Conservation (phyloP, 2,329 filamentous ascomycete genomes). For the Ascochyta lentis region DNA sequence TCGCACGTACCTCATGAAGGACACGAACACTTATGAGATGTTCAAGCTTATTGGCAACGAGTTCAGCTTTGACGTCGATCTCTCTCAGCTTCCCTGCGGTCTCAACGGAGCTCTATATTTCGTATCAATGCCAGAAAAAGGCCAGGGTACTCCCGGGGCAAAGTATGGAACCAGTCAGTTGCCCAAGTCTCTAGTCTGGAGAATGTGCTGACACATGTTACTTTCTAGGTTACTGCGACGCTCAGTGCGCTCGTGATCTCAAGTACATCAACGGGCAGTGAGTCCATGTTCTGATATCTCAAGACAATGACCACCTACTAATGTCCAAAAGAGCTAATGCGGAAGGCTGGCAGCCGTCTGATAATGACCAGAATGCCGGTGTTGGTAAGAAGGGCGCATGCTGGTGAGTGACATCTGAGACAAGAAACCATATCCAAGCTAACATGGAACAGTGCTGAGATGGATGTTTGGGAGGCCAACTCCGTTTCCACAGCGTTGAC, state of each 20-base stretch:
- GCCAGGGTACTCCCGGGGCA: constrained; percentile 56
- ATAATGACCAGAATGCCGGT: constrained; percentile 61
- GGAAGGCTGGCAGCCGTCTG: constrained; percentile 60
- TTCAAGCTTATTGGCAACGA: constrained; percentile 49
- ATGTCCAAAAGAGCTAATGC: constrained; percentile 53
- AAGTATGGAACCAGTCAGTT: constrained; percentile 60
- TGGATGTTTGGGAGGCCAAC: constrained; percentile 72
- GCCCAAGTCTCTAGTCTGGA: constrained; percentile 10
- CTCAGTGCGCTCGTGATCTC: constrained; percentile 50
- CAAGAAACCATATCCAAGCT: constrained; percentile 28
- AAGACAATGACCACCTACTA: no score
- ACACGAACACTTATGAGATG: constrained; percentile 41
- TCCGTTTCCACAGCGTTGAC: constrained; percentile 67
- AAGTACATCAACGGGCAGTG: constrained; percentile 59
- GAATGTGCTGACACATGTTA: background rate
- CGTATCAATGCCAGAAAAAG: constrained; percentile 62
- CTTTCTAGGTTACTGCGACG: constrained; percentile 47
- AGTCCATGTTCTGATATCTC: no score
- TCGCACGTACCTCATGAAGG: constrained; percentile 46
- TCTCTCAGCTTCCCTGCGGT: constrained; percentile 71
- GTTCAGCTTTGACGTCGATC: constrained; percentile 49
- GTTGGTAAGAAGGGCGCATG: constrained; percentile 64
- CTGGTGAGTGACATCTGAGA: constrained; percentile 50
- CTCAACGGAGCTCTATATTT: constrained; percentile 65
- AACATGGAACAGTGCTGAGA: constrained; percentile 52